Evolutionary conservation across 2,329 filamentous ascomycete species (phyloP), one percentile per base, ranked within the genome.

Genomic region (Elsinoe fawcettii): DNA sequence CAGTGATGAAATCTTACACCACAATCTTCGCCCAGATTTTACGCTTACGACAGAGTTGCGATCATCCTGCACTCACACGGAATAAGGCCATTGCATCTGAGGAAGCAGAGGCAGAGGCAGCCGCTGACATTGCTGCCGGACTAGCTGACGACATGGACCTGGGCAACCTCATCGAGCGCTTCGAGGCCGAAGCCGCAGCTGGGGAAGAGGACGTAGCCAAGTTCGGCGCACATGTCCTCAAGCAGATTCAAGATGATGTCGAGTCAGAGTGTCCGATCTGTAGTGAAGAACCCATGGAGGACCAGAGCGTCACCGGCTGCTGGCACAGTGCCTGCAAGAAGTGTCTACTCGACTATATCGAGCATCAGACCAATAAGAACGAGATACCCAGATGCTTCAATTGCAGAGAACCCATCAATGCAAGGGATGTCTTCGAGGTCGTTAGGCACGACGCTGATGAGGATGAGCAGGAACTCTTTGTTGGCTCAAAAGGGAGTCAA

Each of bases 271-370:
- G 93, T 66, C 92, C 93, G 0, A 88, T 99, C 55, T 99, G 93
- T 72, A 84, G 88, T 3, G 92, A 97, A 70, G 93, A 97, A 69
- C 90, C 91, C 2, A 97, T 97, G 90, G 82, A 89, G 39, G 87
- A 96, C 56, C 92, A 95, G 67, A 87, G 88, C 0, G 93, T 99
- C 1, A 97, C 93, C 0, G 89, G 90, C 0, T 99, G 93, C 72
- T 99, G 93, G 90, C 93, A 99, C 71, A 95, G 89, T 32, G 91
- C 93, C 0, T 99, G 93, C 75, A 96, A 93, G 72, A 86, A 88
- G 61, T 99, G 93, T 65, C 75, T 97, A n/a, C 75, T 95, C 1
- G 85, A 90, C 64, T 96, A 90, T 64, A 95, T 99, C 66, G 84
- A 87, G 61, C 90, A 96, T 66, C 87, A 96, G 69, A 86, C 80